phyloP scores from a whole-genome alignment of 176 grass and related monocot genomes.

The Poa pratensis region DNA sequence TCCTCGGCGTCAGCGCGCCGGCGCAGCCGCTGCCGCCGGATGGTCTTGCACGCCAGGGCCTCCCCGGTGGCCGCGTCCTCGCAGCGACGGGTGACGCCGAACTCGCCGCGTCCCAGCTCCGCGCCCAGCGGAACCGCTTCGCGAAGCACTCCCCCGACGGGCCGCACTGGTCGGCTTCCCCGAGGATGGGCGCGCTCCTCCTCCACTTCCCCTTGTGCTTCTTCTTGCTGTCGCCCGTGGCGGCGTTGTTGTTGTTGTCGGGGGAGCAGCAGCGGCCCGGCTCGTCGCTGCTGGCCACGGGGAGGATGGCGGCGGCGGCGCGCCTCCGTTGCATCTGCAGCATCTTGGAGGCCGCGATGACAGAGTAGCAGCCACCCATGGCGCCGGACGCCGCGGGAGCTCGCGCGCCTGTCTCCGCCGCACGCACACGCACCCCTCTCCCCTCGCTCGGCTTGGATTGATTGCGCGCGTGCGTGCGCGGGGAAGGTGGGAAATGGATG shows the following conservation, averaged over 20 bases:
- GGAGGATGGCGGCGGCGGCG: slow-evolving; percentile 43
- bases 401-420: slow-evolving; percentile 31
- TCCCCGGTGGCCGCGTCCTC: slow-evolving; percentile 58
- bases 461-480: neutral
- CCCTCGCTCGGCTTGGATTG: neutral
- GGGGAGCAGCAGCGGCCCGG: slow-evolving; percentile 31
- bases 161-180: slow-evolving; percentile 15
- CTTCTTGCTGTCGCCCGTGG: neutral
- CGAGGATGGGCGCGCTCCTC: slow-evolving; percentile 40
- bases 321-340: neutral
- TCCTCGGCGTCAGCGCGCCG: slow-evolving; percentile 54
- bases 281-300: slow-evolving; percentile 18
- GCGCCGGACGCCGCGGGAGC: slow-evolving; percentile 35
- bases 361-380: slow-evolving; percentile 70
- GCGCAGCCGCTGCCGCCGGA: slow-evolving; percentile 62
- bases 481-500: neutral
- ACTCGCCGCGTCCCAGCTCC: slow-evolving; percentile 91
- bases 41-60: slow-evolving; percentile 81
- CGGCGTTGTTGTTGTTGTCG: neutral
- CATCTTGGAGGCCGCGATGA: slow-evolving; percentile 35
- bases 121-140: slow-evolving; percentile 60
- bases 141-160: slow-evolving; percentile 34
- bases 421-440: neutral
- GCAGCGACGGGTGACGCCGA: slow-evolving; percentile 76
- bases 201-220: slow-evolving; percentile 17